Percentiles rank a stretch among this genome's conserved stretches.
Conservation (phyloP, 1,284 basidiomycete genomes). For the Sutorius eximius region DNA sequence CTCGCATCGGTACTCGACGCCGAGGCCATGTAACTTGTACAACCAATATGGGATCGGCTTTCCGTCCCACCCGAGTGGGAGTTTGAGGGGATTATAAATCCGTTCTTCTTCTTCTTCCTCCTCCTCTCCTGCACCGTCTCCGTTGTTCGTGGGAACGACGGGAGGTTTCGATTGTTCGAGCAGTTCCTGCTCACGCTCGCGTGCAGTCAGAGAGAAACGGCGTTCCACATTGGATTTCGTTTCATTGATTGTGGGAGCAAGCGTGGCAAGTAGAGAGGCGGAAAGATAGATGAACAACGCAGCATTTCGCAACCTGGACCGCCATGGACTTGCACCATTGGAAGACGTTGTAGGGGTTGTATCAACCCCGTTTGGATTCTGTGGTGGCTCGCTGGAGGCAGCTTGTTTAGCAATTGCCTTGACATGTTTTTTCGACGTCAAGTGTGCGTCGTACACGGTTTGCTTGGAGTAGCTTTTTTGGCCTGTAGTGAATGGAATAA, state of each 20-base stretch:
- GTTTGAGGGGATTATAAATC: slow-evolving; percentile 97
- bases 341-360: slow-evolving; percentile 24
- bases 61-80: slow-evolving; percentile 97
- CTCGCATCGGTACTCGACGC: slow-evolving; percentile 97
- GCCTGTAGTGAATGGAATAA: slow-evolving; percentile 48
- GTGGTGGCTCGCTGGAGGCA: slow-evolving; percentile 49
- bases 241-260: slow-evolving; percentile 75
- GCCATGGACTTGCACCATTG: slow-evolving; percentile 41
- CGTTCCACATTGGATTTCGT: slow-evolving; percentile 97
- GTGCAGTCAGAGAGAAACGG: slow-evolving; percentile 91
- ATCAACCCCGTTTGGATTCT: slow-evolving; percentile 62
- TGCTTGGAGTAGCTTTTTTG: slow-evolving; percentile 95
- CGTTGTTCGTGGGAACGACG: slow-evolving; percentile 51
- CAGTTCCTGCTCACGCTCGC: slow-evolving; percentile 92
- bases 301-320: slow-evolving; percentile 63
- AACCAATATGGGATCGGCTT: slow-evolving; percentile 99
- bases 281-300: slow-evolving; percentile 76
- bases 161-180: slow-evolving; percentile 79
- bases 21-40: slow-evolving; percentile 96
- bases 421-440: slow-evolving; percentile 92
- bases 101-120: slow-evolving; percentile 93
- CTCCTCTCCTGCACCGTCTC: slow-evolving; percentile 63
- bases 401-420: slow-evolving; percentile 82
- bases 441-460: slow-evolving; percentile 96
- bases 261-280: slow-evolving; percentile 62